phyloP scores from a whole-genome alignment of 2,329 filamentous ascomycete species.

The Cladosporium sp. region DNA sequence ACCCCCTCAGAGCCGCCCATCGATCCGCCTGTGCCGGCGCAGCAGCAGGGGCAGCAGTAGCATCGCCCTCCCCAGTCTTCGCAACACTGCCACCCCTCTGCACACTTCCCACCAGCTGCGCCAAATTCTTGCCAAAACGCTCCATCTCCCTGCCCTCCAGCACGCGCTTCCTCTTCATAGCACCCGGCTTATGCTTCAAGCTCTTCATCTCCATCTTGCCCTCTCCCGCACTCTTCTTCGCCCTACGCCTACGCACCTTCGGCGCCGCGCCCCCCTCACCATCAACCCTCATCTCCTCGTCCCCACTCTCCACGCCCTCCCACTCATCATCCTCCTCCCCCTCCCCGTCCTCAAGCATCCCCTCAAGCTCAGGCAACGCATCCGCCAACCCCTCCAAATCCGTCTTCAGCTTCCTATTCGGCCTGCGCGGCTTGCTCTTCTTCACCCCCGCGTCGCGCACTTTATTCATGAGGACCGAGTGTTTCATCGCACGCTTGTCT shows the following conservation, averaged over 20 bases:
- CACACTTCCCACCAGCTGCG: conserved; percentile 56
- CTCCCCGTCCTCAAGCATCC: conserved; percentile 36
- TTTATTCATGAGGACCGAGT: conserved; percentile 67
- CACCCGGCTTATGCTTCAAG: conserved; percentile 72
- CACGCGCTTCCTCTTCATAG: conserved; percentile 78
- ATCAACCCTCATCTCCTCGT: conserved; percentile 27
- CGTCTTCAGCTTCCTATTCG: conserved; percentile 64
- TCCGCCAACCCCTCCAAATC: conserved; percentile 75
- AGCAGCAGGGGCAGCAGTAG: conserved; percentile 21
- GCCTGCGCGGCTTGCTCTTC: conserved; percentile 51
- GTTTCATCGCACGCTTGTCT: conserved; percentile 81
- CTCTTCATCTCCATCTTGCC: conserved; percentile 73
- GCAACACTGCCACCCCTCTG: conserved; percentile 13
- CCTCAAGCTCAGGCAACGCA: conserved; percentile 66
- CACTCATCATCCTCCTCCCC: conserved; percentile 45
- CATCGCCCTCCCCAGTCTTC: conserved; percentile 23
- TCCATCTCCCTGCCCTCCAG: conserved; percentile 79
- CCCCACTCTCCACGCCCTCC: conserved; percentile 35
- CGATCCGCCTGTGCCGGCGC: conserved; percentile 54
- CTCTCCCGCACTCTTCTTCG: conserved; percentile 39
- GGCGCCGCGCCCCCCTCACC: conserved; percentile 12
- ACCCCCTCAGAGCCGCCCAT: conserved; percentile 80
- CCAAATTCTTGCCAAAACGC: conserved; percentile 81
- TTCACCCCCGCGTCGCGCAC: conserved; percentile 61
- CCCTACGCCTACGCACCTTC: conserved; percentile 18